Evolutionary conservation across 768 basidiomycete genomes (phyloP).

Genomic region (Phanerochaete sordida): DNA sequence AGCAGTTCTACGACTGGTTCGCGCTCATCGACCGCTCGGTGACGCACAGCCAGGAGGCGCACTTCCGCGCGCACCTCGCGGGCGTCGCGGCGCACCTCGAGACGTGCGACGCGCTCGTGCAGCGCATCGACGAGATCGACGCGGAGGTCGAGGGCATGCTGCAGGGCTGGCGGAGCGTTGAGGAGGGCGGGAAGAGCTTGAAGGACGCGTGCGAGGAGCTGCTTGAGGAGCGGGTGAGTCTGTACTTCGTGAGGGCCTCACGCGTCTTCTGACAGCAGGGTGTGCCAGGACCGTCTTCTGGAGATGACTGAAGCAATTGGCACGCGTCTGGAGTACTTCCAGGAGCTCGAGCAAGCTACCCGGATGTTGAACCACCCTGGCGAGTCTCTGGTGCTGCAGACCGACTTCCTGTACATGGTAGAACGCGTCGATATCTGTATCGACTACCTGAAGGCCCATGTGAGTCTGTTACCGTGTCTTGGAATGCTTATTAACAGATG

Average conservation of each 20-base stretch:
- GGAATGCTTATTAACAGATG: not conserved
- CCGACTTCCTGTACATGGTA: conserved; percentile 94
- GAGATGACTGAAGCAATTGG: conserved; percentile 82
- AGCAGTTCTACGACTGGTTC: conserved; percentile 98
- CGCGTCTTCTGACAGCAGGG: not conserved
- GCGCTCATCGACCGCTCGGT: conserved; percentile 85
- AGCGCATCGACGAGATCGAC: conserved; percentile 71
- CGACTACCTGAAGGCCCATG: conserved; percentile 83
- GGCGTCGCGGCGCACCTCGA: conserved; percentile 72
- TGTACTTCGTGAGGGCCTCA: not conserved
- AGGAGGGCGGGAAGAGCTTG: conserved; percentile 87
- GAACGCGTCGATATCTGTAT: conserved; percentile 94
- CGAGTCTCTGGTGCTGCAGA: conserved; percentile 84
- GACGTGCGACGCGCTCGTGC: conserved; percentile 73
- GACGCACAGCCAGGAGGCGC: conserved; percentile 89
- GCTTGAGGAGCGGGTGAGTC: conserved; percentile 81
- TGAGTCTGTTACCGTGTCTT: conserved; percentile 35
- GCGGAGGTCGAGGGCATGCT: conserved; percentile 76
- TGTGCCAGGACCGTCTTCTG: conserved; percentile 65
- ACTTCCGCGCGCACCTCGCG: conserved; percentile 83
- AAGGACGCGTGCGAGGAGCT: conserved; percentile 90
- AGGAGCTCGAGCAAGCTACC: conserved; percentile 89
- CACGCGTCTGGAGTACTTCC: conserved; percentile 84
- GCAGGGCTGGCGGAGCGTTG: conserved; percentile 81
- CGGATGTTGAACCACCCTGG: conserved; percentile 94